These are phyloP conservation scores for Yamadazyma endophytica DNA, from an alignment of 805 yeast genomes.

Conservation along the genomic window DNA sequence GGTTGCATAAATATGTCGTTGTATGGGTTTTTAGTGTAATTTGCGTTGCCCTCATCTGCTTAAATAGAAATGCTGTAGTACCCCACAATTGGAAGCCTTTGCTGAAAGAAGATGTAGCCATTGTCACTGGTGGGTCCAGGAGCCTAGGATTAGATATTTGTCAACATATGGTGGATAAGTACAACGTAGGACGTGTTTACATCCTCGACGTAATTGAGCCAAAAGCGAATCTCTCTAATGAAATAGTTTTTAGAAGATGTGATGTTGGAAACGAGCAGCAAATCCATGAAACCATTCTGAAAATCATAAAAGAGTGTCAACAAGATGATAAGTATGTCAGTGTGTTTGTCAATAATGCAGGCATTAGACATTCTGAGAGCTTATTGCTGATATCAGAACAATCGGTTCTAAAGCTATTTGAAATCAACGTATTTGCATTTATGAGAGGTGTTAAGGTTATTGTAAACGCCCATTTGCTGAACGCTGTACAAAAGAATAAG, in stretches of 20 bases:
- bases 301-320: slow-evolving; percentile 18
- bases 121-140: slow-evolving; percentile 49
- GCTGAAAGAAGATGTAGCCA: slow-evolving; percentile 17
- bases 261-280: slow-evolving; percentile 17
- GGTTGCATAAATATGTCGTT: too few relatives aligned
- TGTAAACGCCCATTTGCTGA: slow-evolving; percentile 6
- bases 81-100: too few relatives aligned
- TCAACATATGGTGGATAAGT: slow-evolving; percentile 17
- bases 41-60: too few relatives aligned
- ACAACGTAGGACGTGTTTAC: slow-evolving; percentile 7
- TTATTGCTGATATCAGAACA: slow-evolving; percentile 19
- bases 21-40: too few relatives aligned
- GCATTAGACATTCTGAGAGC: slow-evolving; percentile 34
- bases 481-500: neutral
- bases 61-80: too few relatives aligned
- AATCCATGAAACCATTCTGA: slow-evolving; percentile 12
- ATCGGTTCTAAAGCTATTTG: slow-evolving; percentile 21
- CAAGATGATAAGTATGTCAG: slow-evolving; percentile 11
- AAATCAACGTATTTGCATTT: slow-evolving; percentile 30
- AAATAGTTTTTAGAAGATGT: slow-evolving; percentile 17
- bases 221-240: slow-evolving; percentile 1
- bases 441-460: slow-evolving; percentile 20
- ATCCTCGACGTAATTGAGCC: slow-evolving; percentile 13
- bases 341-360: slow-evolving; percentile 47
- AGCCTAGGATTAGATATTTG: slow-evolving; percentile 48